phyloP scores from a whole-genome alignment of 345 rosid genomes.

The Geranium brycei region DNA sequence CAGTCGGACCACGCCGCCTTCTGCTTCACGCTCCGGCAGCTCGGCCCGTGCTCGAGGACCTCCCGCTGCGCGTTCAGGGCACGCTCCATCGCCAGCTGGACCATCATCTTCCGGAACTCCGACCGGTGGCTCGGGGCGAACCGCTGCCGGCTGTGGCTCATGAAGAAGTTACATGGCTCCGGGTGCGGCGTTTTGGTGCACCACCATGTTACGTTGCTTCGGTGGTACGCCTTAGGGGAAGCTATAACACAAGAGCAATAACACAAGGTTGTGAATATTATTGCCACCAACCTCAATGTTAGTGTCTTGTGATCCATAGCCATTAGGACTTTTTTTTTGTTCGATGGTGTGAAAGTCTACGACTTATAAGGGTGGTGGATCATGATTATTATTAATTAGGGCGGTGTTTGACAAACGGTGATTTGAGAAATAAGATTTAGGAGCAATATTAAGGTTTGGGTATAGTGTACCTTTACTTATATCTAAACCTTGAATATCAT shows the following conservation, averaged over 20 bases:
- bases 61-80: conserved; percentile 19
- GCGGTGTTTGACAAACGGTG: background rate
- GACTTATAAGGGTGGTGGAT: background rate
- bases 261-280: background rate
- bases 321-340: background rate
- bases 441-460: background rate
- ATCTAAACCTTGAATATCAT: background rate
- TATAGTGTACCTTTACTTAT: background rate
- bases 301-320: background rate
- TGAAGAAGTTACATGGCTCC: conserved; percentile 22
- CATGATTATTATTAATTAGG: background rate
- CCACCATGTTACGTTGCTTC: conserved; percentile 13
- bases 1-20: conserved; percentile 11
- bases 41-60: conserved; percentile 12
- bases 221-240: background rate
- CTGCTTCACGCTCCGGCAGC: conserved; percentile 17
- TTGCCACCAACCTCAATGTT: background rate
- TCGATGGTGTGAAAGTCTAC: too few species aligned
- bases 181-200: conserved; percentile 33
- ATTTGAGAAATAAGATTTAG: too few species aligned
- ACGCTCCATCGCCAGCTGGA: conserved; percentile 19
- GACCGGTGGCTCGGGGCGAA: conserved; percentile 7
- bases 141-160: conserved; percentile 11
- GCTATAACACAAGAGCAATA: background rate
- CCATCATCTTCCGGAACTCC: conserved; percentile 16